Evolutionary conservation across 805 yeast species (phyloP).

Genomic region (Candida succiphila): DNA sequence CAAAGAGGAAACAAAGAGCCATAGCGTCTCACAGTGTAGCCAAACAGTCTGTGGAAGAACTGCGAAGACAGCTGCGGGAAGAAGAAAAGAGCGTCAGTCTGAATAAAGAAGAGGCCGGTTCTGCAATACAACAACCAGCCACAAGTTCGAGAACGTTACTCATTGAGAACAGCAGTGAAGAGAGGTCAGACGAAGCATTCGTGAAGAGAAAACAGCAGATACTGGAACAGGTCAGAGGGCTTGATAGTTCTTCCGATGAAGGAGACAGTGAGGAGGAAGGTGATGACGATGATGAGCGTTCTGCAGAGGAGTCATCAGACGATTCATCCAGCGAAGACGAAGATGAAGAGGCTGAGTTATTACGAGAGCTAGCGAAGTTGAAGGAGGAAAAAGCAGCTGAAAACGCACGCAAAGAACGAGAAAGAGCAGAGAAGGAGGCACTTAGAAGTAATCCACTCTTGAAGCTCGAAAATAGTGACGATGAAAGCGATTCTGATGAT

Average conservation of each 20-base stretch:
- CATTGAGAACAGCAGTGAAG: not conserved
- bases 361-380: conserved; percentile 29
- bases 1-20: conserved; percentile 4
- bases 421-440: conserved; percentile 13
- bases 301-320: not conserved
- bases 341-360: conserved; percentile 45
- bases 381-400: conserved; percentile 23
- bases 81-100: conserved; percentile 1
- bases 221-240: conserved; percentile 8
- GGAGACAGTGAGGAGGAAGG: conserved; percentile 26
- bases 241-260: conserved; percentile 36
- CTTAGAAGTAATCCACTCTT: conserved; percentile 17
- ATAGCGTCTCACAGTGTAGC: not conserved
- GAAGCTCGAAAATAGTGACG: conserved; percentile 2
- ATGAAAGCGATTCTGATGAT: conserved; percentile 4
- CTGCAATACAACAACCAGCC: not conserved
- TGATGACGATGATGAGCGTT: conserved; percentile 4
- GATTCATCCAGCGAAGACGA: conserved; percentile 2
- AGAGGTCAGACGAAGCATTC: not conserved
- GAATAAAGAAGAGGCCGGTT: not conserved
- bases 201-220: conserved; percentile 7
- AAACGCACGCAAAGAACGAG: conserved; percentile 16
- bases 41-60: conserved; percentile 4
- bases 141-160: not conserved
- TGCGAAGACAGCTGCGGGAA: conserved; percentile 4